Conservation (phyloP, 2,329 filamentous ascomycete species). For the Aureobasidium lini region DNA sequence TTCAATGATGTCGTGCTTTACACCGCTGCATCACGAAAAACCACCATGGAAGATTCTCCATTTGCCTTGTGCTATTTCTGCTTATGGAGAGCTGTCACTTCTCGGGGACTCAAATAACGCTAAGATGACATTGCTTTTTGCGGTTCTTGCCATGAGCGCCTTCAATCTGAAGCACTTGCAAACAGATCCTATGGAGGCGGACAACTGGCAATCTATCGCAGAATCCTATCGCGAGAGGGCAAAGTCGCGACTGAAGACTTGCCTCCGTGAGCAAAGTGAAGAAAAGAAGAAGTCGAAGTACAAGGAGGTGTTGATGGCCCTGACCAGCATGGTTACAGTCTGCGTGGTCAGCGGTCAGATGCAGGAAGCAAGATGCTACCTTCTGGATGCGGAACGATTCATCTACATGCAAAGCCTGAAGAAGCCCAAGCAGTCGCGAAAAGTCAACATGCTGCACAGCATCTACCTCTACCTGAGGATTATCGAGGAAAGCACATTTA, state of each 20-base stretch:
- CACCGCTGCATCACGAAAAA: conserved; percentile 4
- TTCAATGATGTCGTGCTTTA: conserved; percentile 2
- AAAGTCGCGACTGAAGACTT: conserved; percentile 6
- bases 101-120: conserved; percentile 10
- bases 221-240: conserved; percentile 4
- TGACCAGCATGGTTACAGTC: conserved; percentile 13
- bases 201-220: conserved; percentile 3
- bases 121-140: conserved; percentile 6
- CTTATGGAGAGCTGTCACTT: conserved; percentile 8
- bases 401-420: conserved; percentile 30
- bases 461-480: conserved; percentile 33
- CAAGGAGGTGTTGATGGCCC: conserved; percentile 12
- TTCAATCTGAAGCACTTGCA: conserved; percentile 8
- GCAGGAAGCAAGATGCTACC: conserved; percentile 28
- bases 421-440: conserved; percentile 30
- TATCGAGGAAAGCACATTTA: conserved; percentile 22
- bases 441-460: conserved; percentile 33
- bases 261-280: conserved; percentile 4
- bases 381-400: conserved; percentile 33
- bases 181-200: not conserved
- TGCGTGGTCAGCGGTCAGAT: conserved; percentile 20
- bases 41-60: conserved; percentile 10
- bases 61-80: conserved; percentile 3
- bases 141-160: conserved; percentile 9
- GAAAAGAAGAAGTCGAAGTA: conserved; percentile 9